Evolutionary conservation across 352 stramenopile species (phyloP).

Genomic region (Pilasporangium apinafurcum): DNA sequence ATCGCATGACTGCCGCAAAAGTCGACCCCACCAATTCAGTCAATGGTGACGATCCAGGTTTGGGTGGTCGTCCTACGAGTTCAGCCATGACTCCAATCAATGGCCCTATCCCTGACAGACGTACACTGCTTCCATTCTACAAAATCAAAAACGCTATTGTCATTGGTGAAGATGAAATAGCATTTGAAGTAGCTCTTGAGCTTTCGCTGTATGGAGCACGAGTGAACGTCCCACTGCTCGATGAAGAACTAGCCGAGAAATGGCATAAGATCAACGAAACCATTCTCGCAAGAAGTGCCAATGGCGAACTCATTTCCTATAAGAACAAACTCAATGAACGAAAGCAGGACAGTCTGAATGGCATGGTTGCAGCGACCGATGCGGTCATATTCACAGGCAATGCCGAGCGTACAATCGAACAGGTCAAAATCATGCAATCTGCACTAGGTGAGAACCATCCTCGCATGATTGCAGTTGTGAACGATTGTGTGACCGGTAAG

Average conservation of each 20-base stretch:
- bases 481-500: slow-evolving; percentile 24
- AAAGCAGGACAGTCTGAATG: slow-evolving; percentile 17
- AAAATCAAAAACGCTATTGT: slow-evolving; percentile 47
- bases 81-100: slow-evolving; percentile 23
- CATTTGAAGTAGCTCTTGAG: slow-evolving; percentile 57
- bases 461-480: slow-evolving; percentile 52
- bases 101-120: slow-evolving; percentile 31
- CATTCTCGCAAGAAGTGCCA: slow-evolving; percentile 37
- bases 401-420: slow-evolving; percentile 27
- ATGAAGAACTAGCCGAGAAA: slow-evolving; percentile 47
- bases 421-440: slow-evolving; percentile 38
- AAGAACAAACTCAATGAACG: slow-evolving; percentile 52
- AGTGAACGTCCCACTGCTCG: slow-evolving; percentile 53
- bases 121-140: slow-evolving; percentile 37
- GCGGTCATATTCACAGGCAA: slow-evolving; percentile 63
- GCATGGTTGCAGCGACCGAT: slow-evolving; percentile 33
- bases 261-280: slow-evolving; percentile 55
- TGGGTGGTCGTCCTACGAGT: slow-evolving; percentile 9
- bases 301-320: slow-evolving; percentile 58
- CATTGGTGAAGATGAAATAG: slow-evolving; percentile 53
- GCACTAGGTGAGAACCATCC: slow-evolving; percentile 29
- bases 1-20: slow-evolving; percentile 7
- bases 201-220: slow-evolving; percentile 55
- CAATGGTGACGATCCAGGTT: slow-evolving; percentile 1
- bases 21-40: not conserved